Percentiles rank a stretch among this genome's conserved stretches.
These are phyloP conservation scores for Mortierella sp. DNA, from an alignment of 371 early-diverging fungal species.

Conservation along the genomic window DNA sequence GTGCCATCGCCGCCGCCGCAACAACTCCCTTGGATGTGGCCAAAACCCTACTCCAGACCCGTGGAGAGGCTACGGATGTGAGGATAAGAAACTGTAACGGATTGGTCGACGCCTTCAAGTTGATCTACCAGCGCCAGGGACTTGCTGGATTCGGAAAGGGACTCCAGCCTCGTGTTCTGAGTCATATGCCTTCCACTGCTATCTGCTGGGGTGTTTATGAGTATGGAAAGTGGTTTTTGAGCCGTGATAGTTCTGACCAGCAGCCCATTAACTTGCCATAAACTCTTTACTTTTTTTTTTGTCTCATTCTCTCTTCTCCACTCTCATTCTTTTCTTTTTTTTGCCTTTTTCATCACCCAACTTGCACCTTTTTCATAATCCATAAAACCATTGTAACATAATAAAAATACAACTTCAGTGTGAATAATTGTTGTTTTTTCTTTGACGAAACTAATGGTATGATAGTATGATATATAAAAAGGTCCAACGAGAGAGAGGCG, in stretches of 20 bases:
- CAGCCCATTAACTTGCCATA: constrained; percentile 38
- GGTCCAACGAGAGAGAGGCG: not conserved
- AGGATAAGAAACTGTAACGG: constrained; percentile 80
- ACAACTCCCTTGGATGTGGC: constrained; percentile 96
- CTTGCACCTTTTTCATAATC: not conserved
- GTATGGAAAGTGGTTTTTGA: constrained; percentile 85
- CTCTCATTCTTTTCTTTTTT: not conserved
- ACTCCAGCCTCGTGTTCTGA: constrained; percentile 84
- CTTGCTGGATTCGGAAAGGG: constrained; percentile 87
- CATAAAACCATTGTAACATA: not conserved
- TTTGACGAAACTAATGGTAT: not conserved
- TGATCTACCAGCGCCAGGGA: constrained; percentile 86
- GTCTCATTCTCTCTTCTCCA: not conserved
- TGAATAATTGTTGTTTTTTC: not conserved
- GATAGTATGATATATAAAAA: not conserved
- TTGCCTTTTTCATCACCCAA: not conserved
- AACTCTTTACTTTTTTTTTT: not conserved
- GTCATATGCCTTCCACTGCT: constrained; percentile 94
- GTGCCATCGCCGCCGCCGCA: constrained; percentile 89
- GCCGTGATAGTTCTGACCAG: constrained; percentile 25
- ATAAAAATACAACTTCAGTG: not conserved
- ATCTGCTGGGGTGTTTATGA: constrained; percentile 96
- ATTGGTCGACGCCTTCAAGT: constrained; percentile 74
- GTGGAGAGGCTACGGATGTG: constrained; percentile 80
- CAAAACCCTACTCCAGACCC: constrained; percentile 94